Conservation (phyloP, 2,329 filamentous ascomycete species). For the Fusarium pseudocircinatum region DNA sequence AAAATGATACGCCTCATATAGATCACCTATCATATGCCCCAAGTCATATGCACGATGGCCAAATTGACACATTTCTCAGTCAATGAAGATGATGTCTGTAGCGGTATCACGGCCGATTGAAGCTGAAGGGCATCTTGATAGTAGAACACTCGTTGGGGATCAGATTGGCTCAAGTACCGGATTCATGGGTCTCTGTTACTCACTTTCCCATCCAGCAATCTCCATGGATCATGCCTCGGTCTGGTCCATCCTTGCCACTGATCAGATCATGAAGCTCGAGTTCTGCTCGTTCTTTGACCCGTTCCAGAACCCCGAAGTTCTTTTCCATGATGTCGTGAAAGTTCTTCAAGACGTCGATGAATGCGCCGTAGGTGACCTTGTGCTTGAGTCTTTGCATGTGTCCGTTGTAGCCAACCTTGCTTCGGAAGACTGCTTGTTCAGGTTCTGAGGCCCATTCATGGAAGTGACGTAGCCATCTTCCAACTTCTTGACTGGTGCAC, state of each 20-base stretch:
- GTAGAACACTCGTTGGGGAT: neutral
- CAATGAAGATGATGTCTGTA: neutral
- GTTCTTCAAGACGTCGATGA: neutral
- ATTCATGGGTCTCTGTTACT: neutral
- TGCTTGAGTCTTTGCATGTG: neutral
- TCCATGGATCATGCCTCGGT: neutral
- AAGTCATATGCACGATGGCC: neutral
- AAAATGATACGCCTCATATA: neutral
- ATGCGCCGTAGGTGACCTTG: neutral
- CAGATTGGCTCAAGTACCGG: rapidly evolving
- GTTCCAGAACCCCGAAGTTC: neutral
- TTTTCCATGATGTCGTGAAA: neutral
- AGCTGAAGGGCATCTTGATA: neutral
- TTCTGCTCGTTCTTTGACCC: neutral
- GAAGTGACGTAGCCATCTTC: neutral
- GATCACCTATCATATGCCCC: neutral
- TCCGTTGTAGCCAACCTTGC: neutral
- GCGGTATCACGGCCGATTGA: rapidly evolving
- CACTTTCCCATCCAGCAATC: neutral
- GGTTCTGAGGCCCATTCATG: neutral
- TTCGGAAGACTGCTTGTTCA: neutral
- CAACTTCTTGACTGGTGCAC: neutral
- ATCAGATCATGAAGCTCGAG: neutral
- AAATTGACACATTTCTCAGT: neutral
- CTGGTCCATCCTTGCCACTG: neutral